Conservation (phyloP, 495 filamentous ascomycete genomes). For the Tuber aestivum region DNA sequence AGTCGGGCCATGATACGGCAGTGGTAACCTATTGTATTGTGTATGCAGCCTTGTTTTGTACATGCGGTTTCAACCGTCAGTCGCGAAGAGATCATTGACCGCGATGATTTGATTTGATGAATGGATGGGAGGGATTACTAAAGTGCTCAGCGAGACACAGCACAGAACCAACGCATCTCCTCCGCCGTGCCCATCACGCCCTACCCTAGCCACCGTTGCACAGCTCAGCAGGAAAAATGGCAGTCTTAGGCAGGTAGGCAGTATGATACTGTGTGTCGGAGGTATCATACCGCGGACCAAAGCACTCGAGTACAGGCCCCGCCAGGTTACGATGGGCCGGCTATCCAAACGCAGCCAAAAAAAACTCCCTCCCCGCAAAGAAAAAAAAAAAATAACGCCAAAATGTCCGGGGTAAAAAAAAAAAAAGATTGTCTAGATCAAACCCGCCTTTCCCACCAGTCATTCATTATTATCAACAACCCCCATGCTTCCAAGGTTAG, state of each 20-base stretch:
- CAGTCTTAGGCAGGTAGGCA: background rate
- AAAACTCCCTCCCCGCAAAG: background rate
- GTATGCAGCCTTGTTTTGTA: background rate
- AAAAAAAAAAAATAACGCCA: background rate
- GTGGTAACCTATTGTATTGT: background rate
- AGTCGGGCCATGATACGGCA: background rate
- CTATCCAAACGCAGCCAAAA: background rate
- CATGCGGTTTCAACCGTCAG: background rate
- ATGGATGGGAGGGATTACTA: background rate
- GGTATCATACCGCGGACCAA: too few relatives aligned
- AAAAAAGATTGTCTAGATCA: background rate
- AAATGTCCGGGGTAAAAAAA: background rate
- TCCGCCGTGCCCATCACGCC: background rate
- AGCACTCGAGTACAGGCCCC: background rate
- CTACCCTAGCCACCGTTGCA: background rate
- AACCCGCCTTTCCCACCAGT: background rate
- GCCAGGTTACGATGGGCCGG: background rate
- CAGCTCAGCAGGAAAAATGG: background rate
- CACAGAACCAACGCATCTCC: background rate
- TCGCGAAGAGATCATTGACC: background rate
- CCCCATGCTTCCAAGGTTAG: background rate
- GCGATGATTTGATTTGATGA: background rate
- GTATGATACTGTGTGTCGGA: too few relatives aligned
- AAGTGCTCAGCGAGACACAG: background rate
- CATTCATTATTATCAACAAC: background rate